A percentile compares a stretch with the other conserved stretches of the same genome.
phyloP scores from a whole-genome alignment of 2,329 filamentous ascomycete species.

The Cryphonectria naterciae region DNA sequence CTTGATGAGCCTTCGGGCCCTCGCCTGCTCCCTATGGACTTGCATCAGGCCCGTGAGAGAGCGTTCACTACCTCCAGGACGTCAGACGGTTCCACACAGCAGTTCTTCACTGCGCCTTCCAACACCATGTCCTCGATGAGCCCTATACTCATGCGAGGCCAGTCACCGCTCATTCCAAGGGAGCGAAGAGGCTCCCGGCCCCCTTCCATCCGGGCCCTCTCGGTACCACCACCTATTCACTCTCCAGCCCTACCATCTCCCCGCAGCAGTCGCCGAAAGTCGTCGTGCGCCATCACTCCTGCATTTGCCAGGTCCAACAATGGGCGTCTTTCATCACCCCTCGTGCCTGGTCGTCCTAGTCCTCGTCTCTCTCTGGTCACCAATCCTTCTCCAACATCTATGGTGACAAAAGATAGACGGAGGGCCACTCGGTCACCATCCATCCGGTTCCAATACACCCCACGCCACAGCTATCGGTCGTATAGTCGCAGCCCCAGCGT shows the following conservation, averaged over 20 bases:
- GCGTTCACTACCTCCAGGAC: conserved; percentile 36
- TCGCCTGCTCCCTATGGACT: conserved; percentile 46
- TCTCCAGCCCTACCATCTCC: conserved; percentile 42
- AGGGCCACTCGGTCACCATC: conserved; percentile 62
- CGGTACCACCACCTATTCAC: conserved; percentile 50
- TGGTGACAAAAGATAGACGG: conserved; percentile 45
- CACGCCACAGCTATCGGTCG: conserved; percentile 53
- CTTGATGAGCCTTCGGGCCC: conserved; percentile 62
- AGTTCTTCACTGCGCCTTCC: conserved; percentile 42
- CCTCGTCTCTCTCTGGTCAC: conserved; percentile 36
- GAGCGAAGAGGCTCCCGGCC: conserved; percentile 50
- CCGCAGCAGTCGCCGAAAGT: conserved; percentile 18
- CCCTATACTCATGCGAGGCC: conserved; percentile 43
- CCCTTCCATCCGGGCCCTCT: conserved; percentile 55
- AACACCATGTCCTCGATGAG: conserved; percentile 34
- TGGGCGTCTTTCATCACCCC: conserved; percentile 46
- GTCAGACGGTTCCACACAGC: conserved; percentile 48
- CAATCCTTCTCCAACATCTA: conserved; percentile 41
- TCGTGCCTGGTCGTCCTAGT: conserved; percentile 37
- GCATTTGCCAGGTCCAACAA: conserved; percentile 30
- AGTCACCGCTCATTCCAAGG: conserved; percentile 45
- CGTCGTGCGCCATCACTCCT: conserved; percentile 15
- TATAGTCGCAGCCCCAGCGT: conserved; percentile 41
- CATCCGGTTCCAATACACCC: conserved; percentile 54
- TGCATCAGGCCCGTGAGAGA: conserved; percentile 40